Conservation (phyloP, 1,139 yeast species). For the Dujonia santamariae region DNA sequence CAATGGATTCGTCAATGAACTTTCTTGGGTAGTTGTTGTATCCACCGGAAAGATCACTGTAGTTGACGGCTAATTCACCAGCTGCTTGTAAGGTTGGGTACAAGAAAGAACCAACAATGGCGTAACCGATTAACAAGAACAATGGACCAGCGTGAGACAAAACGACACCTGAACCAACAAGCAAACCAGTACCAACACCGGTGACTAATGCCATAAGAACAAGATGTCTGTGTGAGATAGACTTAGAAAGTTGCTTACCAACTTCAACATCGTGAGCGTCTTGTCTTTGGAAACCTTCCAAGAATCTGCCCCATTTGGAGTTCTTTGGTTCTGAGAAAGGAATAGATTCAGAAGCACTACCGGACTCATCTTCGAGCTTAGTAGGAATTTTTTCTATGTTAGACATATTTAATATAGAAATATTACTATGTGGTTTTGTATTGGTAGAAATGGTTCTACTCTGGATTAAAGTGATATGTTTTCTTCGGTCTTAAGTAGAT, state of each 20-base stretch:
- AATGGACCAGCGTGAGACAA: slow-evolving; percentile 36
- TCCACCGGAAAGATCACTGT: slow-evolving; percentile 38
- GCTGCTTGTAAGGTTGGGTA: slow-evolving; percentile 42
- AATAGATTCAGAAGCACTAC: slow-evolving; percentile 2
- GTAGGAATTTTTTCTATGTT: slow-evolving; percentile 3
- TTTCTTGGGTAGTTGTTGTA: slow-evolving; percentile 38
- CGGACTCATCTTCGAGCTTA: slow-evolving; percentile 8
- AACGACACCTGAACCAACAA: slow-evolving; percentile 36
- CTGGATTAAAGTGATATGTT: no score
- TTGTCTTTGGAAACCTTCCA: slow-evolving; percentile 28
- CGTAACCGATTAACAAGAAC: slow-evolving; percentile 33
- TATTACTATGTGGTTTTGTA: not conserved
- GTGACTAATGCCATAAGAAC: slow-evolving; percentile 36
- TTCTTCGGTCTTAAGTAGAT: no score
- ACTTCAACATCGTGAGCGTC: slow-evolving; percentile 17
- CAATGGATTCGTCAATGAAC: slow-evolving; percentile 35
- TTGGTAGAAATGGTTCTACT: no score
- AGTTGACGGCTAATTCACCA: slow-evolving; percentile 42
- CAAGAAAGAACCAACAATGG: slow-evolving; percentile 37
- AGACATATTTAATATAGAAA: no score
- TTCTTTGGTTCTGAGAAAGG: slow-evolving; percentile 5
- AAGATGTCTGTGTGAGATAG: slow-evolving; percentile 34
- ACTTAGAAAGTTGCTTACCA: slow-evolving; percentile 30
- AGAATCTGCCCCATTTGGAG: slow-evolving; percentile 21
- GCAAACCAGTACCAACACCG: slow-evolving; percentile 42